Conservation (phyloP, 805 yeast genomes). For the Candida ipomoeae region DNA sequence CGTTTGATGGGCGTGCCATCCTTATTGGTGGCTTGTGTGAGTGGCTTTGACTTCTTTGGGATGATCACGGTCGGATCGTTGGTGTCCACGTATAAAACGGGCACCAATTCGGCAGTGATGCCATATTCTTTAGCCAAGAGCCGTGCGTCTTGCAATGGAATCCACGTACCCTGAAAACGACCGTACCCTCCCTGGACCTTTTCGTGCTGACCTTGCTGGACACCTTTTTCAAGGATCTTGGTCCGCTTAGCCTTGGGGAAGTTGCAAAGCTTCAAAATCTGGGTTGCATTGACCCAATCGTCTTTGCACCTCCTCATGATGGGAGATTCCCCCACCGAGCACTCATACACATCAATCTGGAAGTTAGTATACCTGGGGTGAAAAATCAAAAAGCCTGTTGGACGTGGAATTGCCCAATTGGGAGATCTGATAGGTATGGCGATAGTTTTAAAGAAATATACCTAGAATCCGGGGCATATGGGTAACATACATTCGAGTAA, state of each 20-base stretch:
- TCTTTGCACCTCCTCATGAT: slow-evolving; percentile 88
- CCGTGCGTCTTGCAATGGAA: slow-evolving; percentile 72
- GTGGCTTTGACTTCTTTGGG: slow-evolving; percentile 31
- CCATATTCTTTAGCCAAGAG: slow-evolving; percentile 39
- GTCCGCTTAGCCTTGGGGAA: slow-evolving; percentile 94
- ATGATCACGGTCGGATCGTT: slow-evolving; percentile 34
- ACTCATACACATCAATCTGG: slow-evolving; percentile 66
- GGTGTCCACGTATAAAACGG: slow-evolving; percentile 37
- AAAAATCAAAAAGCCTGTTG: neutral
- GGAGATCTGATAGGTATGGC: neutral
- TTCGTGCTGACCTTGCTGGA: slow-evolving; percentile 85
- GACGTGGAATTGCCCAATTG: neutral
- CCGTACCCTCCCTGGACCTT: slow-evolving; percentile 98
- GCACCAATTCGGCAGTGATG: slow-evolving; percentile 36
- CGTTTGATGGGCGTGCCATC: slow-evolving; percentile 42
- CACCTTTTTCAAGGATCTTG: slow-evolving; percentile 85
- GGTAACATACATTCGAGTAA: slow-evolving; percentile 39
- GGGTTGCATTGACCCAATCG: slow-evolving; percentile 97
- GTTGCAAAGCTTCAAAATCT: slow-evolving; percentile 86
- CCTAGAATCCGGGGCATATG: neutral
- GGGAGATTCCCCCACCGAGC: slow-evolving; percentile 61
- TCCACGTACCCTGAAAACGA: slow-evolving; percentile 96
- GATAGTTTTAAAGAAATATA: neutral
- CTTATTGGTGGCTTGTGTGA: slow-evolving; percentile 20
- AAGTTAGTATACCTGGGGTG: slow-evolving; percentile 3